A percentile compares a stretch with the other conserved stretches of the same genome.
Evolutionary conservation across 2,329 filamentous ascomycete genomes (phyloP).

Genomic region (Xylaria sp.): DNA sequence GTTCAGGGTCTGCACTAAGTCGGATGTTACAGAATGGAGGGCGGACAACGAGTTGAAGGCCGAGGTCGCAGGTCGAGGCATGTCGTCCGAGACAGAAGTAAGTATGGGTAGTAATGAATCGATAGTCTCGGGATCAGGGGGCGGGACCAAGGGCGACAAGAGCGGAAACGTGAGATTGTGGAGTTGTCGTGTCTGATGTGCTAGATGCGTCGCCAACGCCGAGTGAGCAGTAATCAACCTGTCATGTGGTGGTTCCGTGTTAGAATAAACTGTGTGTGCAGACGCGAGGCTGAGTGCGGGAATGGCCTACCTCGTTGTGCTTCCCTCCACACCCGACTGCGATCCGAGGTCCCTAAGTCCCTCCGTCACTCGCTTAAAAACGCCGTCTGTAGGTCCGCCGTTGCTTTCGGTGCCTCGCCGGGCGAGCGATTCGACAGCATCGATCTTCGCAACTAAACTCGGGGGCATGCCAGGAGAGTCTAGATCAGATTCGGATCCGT

Average conservation of each 20-base stretch:
- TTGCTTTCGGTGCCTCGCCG: slow-evolving; percentile 67
- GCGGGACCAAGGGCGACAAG: slow-evolving; percentile 67
- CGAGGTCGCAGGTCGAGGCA: slow-evolving; percentile 66
- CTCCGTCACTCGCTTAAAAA: slow-evolving; percentile 70
- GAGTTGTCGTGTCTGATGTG: slow-evolving; percentile 74
- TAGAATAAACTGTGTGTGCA: slow-evolving; percentile 1
- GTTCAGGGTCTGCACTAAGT: slow-evolving; percentile 78
- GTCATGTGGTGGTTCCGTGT: slow-evolving; percentile 3
- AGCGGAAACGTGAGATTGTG: slow-evolving; percentile 73
- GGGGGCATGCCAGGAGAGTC: slow-evolving; percentile 69
- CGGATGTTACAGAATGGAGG: slow-evolving; percentile 70
- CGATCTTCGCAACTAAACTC: slow-evolving; percentile 69
- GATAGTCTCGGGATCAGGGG: slow-evolving; percentile 65
- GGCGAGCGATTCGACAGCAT: slow-evolving; percentile 71
- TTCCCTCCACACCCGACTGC: slow-evolving; percentile 72
- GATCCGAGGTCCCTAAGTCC: slow-evolving; percentile 72
- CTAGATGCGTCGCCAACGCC: slow-evolving; percentile 73
- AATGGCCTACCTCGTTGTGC: slow-evolving; percentile 64
- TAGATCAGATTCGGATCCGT: slow-evolving; percentile 72
- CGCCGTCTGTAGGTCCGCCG: slow-evolving; percentile 65
- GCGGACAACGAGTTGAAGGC: slow-evolving; percentile 68
- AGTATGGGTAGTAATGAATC: slow-evolving; percentile 72
- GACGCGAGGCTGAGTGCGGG: no score
- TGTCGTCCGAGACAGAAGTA: slow-evolving; percentile 63
- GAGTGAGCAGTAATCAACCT: slow-evolving; percentile 77